Evolutionary conservation across 768 basidiomycete species (phyloP).

Genomic region (Pleurotus eryngii): DNA sequence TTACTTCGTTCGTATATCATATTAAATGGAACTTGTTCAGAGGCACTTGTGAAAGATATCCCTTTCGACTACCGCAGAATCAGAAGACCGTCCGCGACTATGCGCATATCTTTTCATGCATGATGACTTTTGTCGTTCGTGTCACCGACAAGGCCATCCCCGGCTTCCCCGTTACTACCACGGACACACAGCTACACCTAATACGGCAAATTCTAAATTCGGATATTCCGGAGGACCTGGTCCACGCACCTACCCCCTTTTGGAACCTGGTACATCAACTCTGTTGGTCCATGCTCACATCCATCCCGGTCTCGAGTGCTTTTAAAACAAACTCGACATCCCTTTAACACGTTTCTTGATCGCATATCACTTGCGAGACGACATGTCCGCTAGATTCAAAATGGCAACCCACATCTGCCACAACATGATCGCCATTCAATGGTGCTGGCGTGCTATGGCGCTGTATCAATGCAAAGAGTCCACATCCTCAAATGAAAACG

Average conservation of each 20-base stretch:
- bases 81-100: neutral
- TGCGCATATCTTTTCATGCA: neutral
- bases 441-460: neutral
- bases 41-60: neutral
- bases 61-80: neutral
- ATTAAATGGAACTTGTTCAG: neutral
- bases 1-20: neutral
- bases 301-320: neutral
- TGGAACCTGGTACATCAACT: neutral
- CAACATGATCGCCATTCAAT: conserved; percentile 1
- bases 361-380: conserved; percentile 2
- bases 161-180: neutral
- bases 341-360: conserved; percentile 3
- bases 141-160: neutral
- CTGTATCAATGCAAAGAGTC: neutral
- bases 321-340: neutral
- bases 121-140: neutral
- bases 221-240: neutral
- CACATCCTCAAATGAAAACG: neutral
- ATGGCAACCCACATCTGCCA: neutral
- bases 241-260: neutral
- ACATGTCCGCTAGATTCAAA: neutral
- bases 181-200: neutral
- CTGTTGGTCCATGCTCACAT: neutral
- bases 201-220: too few relatives aligned